Evolutionary conservation across 345 rosid genomes (phyloP).

Genomic region (Salix suchowensis): DNA sequence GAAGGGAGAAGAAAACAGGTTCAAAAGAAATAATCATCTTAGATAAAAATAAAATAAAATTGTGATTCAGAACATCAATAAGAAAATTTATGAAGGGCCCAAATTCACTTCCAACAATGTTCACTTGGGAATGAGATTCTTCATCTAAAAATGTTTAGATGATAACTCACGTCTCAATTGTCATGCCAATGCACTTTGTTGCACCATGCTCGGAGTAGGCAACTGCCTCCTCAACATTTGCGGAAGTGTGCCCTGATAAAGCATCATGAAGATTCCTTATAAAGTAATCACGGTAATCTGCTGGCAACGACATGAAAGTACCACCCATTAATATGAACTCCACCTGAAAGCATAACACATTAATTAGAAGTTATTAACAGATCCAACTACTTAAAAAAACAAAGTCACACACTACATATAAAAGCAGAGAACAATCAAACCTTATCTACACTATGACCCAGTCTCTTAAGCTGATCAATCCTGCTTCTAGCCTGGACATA

Average conservation of each 20-base stretch:
- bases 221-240: conserved; percentile 95
- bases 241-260: conserved; percentile 90
- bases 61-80: background rate
- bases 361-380: background rate
- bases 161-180: conserved; percentile 87
- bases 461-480: conserved; percentile 95
- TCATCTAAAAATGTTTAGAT: background rate
- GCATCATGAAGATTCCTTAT: conserved; percentile 96
- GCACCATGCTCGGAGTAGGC: conserved; percentile 91
- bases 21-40: background rate
- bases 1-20: background rate
- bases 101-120: conserved; percentile 1
- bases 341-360: conserved; percentile 47
- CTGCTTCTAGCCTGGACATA: conserved; percentile 97
- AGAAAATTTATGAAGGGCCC: background rate
- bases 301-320: conserved; percentile 93
- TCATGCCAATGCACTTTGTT: conserved; percentile 97
- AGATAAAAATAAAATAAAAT: background rate
- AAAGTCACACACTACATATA: background rate
- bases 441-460: conserved; percentile 99
- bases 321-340: conserved; percentile 99
- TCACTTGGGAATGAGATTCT: background rate
- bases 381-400: background rate
- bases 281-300: conserved; percentile 93
- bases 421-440: conserved; percentile 25